Evolutionary conservation across 75 land plant genomes (phyloP).

Genomic region (Pinus taeda): DNA sequence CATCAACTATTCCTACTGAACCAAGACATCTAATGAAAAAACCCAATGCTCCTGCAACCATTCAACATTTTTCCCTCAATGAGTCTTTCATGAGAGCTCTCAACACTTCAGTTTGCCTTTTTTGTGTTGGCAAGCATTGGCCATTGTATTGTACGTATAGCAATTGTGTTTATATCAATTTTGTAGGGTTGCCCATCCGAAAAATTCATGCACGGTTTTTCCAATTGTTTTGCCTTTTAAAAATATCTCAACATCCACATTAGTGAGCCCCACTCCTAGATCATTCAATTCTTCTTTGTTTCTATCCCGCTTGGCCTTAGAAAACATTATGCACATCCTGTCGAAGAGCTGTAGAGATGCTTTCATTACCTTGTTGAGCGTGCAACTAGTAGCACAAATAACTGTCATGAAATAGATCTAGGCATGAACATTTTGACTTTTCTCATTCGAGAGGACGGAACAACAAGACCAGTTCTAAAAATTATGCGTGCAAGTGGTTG

Average conservation of each 20-base stretch:
- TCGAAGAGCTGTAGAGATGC: no score
- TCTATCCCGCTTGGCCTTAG: neutral
- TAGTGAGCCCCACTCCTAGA: conserved; percentile 19
- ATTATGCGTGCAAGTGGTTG: no score
- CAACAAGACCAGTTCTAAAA: no score
- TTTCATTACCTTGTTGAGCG: no score
- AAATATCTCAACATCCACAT: conserved; percentile 29
- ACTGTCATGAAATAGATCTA: no score
- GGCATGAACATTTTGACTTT: no score
- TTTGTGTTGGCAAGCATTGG: conserved; percentile 24
- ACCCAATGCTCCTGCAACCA: conserved; percentile 52
- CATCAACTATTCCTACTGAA: conserved; percentile 16
- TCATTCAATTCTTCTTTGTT: conserved; percentile 2
- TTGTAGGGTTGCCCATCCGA: conserved; percentile 49
- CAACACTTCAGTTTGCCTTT: conserved; percentile 27
- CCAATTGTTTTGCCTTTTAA: conserved; percentile 26
- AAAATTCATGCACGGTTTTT: conserved; percentile 34
- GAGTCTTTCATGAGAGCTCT: conserved; percentile 23
- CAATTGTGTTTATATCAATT: conserved; percentile 31
- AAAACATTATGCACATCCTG: neutral
- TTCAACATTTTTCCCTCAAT: conserved; percentile 19
- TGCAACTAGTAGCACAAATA: no score
- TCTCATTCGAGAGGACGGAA: no score
- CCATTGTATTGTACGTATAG: conserved; percentile 59
- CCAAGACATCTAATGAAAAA: conserved; percentile 58